Conservation (phyloP, 495 filamentous ascomycete genomes). For the Aspergillus ellipticus region DNA sequence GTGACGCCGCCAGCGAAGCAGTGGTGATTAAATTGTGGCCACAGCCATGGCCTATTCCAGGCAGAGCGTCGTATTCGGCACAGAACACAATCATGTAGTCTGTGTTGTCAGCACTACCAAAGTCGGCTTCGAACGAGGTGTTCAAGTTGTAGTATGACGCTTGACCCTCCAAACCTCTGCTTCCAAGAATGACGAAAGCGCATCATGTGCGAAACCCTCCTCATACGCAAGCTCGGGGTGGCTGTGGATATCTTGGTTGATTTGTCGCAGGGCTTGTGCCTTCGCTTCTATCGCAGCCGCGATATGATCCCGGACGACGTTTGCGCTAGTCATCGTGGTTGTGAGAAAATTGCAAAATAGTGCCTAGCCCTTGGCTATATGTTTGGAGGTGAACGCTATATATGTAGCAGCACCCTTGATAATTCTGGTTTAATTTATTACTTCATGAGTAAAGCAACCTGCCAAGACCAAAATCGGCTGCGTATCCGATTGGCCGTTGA, state of each 20-base stretch:
- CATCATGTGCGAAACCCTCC: constrained; percentile 51
- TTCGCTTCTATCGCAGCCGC: too few species aligned
- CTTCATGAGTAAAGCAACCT: too few species aligned
- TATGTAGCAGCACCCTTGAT: too few species aligned
- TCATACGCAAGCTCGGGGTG: constrained; percentile 51
- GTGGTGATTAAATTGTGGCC: constrained; percentile 63
- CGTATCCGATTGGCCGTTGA: too few species aligned
- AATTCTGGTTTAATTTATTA: too few species aligned
- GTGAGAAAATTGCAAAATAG: too few species aligned
- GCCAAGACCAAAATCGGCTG: too few species aligned
- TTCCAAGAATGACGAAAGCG: constrained; percentile 44
- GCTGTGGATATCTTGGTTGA: constrained; percentile 1
- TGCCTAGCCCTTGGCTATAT: too few species aligned
- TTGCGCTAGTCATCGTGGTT: too few species aligned
- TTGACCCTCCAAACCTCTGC: constrained; percentile 46
- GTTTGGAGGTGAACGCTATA: too few species aligned
- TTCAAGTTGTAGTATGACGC: constrained; percentile 28
- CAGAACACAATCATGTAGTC: constrained; percentile 27
- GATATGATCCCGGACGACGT: too few species aligned
- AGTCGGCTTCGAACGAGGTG: constrained; percentile 22
- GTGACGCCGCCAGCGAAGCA: constrained; percentile 47
- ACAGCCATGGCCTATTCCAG: constrained; percentile 56
- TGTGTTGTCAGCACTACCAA: constrained; percentile 11
- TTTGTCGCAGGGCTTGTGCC: too few species aligned
- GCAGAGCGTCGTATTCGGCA: constrained; percentile 45